Evolutionary conservation across 352 stramenopile species (phyloP).

Genomic region (Pythium phragmitis): DNA sequence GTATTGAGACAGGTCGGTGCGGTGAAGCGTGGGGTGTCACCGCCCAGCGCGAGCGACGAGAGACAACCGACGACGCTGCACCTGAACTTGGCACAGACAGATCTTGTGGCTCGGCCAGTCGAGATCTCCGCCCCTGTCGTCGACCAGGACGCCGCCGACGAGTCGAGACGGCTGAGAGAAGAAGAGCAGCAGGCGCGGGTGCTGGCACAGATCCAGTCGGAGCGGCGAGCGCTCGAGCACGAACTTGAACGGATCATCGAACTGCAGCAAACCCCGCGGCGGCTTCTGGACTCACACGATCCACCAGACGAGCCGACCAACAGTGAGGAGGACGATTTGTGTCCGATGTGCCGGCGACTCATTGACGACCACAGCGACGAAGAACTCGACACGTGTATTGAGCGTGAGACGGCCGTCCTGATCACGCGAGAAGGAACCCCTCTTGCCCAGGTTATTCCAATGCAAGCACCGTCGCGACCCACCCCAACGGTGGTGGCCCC

Average conservation of each 20-base stretch:
- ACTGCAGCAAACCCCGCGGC: conserved; percentile 14
- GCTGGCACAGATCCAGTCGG: conserved; percentile 26
- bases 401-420: conserved; percentile 35
- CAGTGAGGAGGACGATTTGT: conserved; percentile 35
- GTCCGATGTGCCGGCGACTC: conserved; percentile 47
- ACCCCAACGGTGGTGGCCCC: not conserved
- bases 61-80: not conserved
- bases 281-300: not conserved
- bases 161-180: not conserved
- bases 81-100: not conserved
- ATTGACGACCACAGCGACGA: conserved; percentile 64
- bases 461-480: not conserved
- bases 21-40: not conserved
- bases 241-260: conserved; percentile 35
- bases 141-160: not conserved
- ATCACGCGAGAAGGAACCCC: not conserved
- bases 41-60: not conserved
- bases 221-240: conserved; percentile 41
- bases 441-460: too few relatives aligned
- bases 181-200: conserved; percentile 4
- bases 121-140: not conserved
- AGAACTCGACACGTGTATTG: conserved; percentile 59
- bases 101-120: not conserved
- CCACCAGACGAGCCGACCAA: not conserved
- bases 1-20: not conserved